Evolutionary conservation across 2,329 filamentous ascomycete species (phyloP).

Genomic region (Alternaria atra): DNA sequence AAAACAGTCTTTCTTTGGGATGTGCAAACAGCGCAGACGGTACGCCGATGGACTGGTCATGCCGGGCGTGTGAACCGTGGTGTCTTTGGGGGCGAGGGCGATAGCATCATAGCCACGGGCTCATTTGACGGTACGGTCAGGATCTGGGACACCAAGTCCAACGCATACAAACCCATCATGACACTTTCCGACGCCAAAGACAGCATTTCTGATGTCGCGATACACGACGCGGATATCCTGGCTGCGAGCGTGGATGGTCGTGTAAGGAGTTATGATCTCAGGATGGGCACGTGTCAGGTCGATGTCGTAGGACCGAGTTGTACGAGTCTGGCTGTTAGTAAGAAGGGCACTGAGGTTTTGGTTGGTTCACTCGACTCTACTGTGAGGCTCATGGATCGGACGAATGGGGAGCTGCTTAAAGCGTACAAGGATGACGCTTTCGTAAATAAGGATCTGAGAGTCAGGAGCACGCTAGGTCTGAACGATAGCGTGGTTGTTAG

Average conservation of each 20-base stretch:
- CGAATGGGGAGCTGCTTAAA: conserved; percentile 75
- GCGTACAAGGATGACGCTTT: conserved; percentile 69
- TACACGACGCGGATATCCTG: conserved; percentile 65
- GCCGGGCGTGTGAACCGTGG: conserved; percentile 79
- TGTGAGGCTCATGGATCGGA: conserved; percentile 81
- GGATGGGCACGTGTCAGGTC: conserved; percentile 70
- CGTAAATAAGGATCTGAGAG: conserved; percentile 74
- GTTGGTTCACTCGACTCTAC: conserved; percentile 79
- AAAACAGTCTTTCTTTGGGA: conserved; percentile 95
- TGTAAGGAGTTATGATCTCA: conserved; percentile 81
- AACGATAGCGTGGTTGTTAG: conserved; percentile 80
- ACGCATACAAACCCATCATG: conserved; percentile 71
- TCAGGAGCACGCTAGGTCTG: conserved; percentile 77
- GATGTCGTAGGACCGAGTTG: conserved; percentile 63
- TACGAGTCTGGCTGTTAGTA: conserved; percentile 77
- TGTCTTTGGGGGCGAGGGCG: conserved; percentile 78
- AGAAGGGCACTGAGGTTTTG: conserved; percentile 77
- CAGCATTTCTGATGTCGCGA: conserved; percentile 61
- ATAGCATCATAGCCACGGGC: conserved; percentile 74
- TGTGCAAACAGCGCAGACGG: conserved; percentile 79
- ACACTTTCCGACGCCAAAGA: conserved; percentile 77
- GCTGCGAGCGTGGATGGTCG: conserved; percentile 85
- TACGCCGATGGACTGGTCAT: conserved; percentile 78
- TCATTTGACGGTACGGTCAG: conserved; percentile 80
- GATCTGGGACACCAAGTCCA: conserved; percentile 64